Evolutionary conservation across 352 stramenopile genomes (phyloP), one percentile per base, ranked within the genome.

Genomic region (Halophytophthora polymorphica): DNA sequence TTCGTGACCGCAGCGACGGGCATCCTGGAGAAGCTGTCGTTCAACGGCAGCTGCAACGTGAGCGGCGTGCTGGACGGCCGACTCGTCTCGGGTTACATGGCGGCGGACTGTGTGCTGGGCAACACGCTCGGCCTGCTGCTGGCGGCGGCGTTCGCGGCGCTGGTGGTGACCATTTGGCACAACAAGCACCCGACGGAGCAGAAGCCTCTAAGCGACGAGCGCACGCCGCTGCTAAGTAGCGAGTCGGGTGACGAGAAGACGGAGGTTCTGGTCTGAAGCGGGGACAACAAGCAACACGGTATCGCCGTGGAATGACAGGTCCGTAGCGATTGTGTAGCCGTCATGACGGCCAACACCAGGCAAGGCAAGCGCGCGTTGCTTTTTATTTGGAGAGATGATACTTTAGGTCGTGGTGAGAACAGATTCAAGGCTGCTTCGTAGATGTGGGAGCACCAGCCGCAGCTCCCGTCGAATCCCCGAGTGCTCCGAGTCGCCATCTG

Each of bases 21-120:
- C 2, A 73, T 94, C 12, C 36, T 93, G 15, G 77, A 95, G 63
- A 93, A 94, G 54, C 74, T 95, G 36, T 74, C 72, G 45, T 95
- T 95, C 58, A 90, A 93, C 41, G 73, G 55, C 8, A 92, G 80
- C 48, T 95, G 85, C 71, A 94, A 95, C 54, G 61, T 94, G 23
- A 77, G 54, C 31, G 83, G 83, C 6, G 64, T 69, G 31, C 55
- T 90, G 18, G 64, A 94, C 34, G 83, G 79, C 37, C 34, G 69
- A 18, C 45, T 58, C n/a, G 74, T 92, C n/a, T 66, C 65, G n/a
- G 82, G 77, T 2, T 87, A 72, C 60, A 87, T 91, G 79, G 66
- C 84, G 2, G 35, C 56, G 0, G 82, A 92, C 53, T 95, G 84
- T 37, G 61, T 86, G 50, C 45, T 92, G 21, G 84, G 79, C 21